phyloP scores from a whole-genome alignment of 257 asterid genomes.

The Lithospermum erythrorhizon region DNA sequence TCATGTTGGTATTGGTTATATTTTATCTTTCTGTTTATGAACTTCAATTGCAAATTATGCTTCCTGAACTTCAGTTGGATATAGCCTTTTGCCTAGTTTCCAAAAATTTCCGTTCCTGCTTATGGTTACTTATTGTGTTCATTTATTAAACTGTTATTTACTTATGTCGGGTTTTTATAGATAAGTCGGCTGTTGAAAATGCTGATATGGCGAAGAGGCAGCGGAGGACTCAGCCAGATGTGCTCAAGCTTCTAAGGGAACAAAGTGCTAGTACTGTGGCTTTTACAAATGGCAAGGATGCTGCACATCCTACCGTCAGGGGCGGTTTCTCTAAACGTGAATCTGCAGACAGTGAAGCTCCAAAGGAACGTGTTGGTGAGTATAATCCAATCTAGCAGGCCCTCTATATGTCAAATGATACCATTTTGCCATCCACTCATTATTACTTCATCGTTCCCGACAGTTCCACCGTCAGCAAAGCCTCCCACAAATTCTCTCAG shows the following conservation, averaged over 20 bases:
- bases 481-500: slow-evolving; percentile 60
- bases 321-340: slow-evolving; percentile 35
- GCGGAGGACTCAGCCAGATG: slow-evolving; percentile 56
- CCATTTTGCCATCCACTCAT: slow-evolving; percentile 11
- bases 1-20: background rate
- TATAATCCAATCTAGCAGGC: slow-evolving; percentile 1
- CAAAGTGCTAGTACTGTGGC: slow-evolving; percentile 25
- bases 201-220: slow-evolving; percentile 53
- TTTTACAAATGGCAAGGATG: slow-evolving; percentile 35
- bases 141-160: background rate
- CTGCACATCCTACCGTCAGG: slow-evolving; percentile 32
- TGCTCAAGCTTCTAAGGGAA: slow-evolving; percentile 33
- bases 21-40: too few relatives aligned
- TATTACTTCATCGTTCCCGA: slow-evolving; percentile 6
- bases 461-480: slow-evolving; percentile 71
- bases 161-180: slow-evolving; percentile 20
- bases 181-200: slow-evolving; percentile 31
- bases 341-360: slow-evolving; percentile 24
- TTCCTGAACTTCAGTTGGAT: too few relatives aligned
- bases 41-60: background rate
- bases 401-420: background rate
- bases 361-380: slow-evolving; percentile 77
- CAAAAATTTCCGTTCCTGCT: background rate
- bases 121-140: too few relatives aligned
- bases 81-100: background rate